A percentile compares a stretch with the other conserved stretches of the same genome.
Evolutionary conservation across 2,329 filamentous ascomycete genomes (phyloP).

Genomic region (Ceratocystis cubensis): DNA sequence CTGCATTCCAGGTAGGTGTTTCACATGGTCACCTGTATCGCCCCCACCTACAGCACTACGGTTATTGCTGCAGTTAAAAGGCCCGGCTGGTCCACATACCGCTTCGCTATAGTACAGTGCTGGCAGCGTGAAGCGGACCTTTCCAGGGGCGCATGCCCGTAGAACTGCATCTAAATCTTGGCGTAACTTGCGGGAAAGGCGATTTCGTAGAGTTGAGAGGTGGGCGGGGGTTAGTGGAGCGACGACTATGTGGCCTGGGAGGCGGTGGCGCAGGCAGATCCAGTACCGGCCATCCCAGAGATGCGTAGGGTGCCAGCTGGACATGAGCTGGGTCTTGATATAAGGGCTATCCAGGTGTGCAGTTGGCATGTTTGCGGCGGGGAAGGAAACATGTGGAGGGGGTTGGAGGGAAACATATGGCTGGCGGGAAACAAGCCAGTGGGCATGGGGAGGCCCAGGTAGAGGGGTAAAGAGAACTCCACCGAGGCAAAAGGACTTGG

Average conservation of each 20-base stretch:
- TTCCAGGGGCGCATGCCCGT: slow-evolving; percentile 40
- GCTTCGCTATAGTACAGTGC: slow-evolving; percentile 36
- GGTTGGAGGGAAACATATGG: slow-evolving; percentile 35
- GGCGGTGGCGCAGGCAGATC: slow-evolving; percentile 37
- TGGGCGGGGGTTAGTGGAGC: slow-evolving; percentile 36
- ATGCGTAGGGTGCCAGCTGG: slow-evolving; percentile 27
- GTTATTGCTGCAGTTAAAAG: neutral
- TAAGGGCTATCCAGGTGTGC: neutral
- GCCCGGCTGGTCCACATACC: neutral
- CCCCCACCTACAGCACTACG: neutral
- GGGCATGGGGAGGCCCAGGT: slow-evolving; percentile 33
- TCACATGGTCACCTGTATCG: neutral
- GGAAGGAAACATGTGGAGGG: too few relatives aligned
- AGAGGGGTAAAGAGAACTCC: slow-evolving; percentile 29
- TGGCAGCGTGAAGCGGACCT: slow-evolving; percentile 43
- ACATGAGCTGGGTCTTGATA: neutral
- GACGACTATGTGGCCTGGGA: slow-evolving; percentile 33
- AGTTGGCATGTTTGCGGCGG: neutral
- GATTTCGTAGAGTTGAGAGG: slow-evolving; percentile 37
- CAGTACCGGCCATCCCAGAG: slow-evolving; percentile 52
- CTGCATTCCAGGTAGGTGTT: slow-evolving; percentile 26
- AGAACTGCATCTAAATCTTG: slow-evolving; percentile 33
- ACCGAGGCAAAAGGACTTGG: slow-evolving; percentile 33
- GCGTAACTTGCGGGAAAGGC: slow-evolving; percentile 28
- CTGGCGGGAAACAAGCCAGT: slow-evolving; percentile 37